Evolutionary conservation across 805 yeast species (phyloP), one percentile per base, ranked within the genome.

Genomic region (Lipomyces orientalis): DNA sequence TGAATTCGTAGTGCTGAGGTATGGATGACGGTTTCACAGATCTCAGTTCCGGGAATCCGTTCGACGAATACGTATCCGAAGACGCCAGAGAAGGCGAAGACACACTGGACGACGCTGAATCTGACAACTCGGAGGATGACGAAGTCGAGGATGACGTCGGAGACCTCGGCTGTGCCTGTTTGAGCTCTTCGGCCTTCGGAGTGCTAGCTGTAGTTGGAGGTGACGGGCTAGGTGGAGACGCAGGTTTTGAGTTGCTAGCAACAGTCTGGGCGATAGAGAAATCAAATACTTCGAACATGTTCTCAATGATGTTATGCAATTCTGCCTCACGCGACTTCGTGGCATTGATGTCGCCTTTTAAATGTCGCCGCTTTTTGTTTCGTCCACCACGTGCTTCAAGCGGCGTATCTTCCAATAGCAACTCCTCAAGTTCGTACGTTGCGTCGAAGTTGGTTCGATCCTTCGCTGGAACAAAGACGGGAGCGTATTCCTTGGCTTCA

Each of bases 391-490:
- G 54, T 12, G 37, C 58, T 33, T 54, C 64, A 14, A 62, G 64
- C 37, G 62, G 31, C 14, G 35, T 51, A 33, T 59, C 64, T 12
- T 66, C 68, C 25, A 69, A 52, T 16, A 69, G 64, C 56, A 64
- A 57, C 62, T 67, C 72, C 33, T 69, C 72, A 46, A 69, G 62
- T 39, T 67, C 72, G 55, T 52, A 60, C 1, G 68, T 37, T 25
- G 61, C 54, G 37, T 64, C 68, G 52, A 56, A 69, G 46, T 69
- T 69, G 34, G 34, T 31, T 16, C 54, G 25, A 35, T 49, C 61
- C 12, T 29, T n/a, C 19, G 65, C 35, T 4, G 72, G 72, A 16
- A 67, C 66, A 33, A 67, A 69, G 2, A 67, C 55, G 4, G 72
- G 72, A 16, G 59, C 35, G 54, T 35, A 61, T 12, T 25, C 37